phyloP scores from a whole-genome alignment of 2,329 filamentous ascomycete genomes.

The Chaetomium sp. region DNA sequence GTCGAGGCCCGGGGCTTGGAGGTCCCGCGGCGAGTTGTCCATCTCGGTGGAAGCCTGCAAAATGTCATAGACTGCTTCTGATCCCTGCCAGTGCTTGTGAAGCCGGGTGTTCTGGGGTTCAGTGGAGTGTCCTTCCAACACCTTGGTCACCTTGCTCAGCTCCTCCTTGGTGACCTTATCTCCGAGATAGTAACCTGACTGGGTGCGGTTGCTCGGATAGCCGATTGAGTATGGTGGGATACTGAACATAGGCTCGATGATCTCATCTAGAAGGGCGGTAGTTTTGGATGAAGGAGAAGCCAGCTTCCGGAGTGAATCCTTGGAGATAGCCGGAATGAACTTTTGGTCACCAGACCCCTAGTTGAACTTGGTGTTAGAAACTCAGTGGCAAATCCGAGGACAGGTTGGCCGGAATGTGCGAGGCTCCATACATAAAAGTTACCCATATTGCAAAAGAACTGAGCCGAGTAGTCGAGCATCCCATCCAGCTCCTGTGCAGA shows the following conservation, averaged over 20 bases:
- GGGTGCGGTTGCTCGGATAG: conserved; percentile 44
- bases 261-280: conserved; percentile 34
- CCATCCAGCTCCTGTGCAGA: conserved; percentile 36
- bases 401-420: too few species aligned
- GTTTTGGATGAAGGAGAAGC: conserved; percentile 22
- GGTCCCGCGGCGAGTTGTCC: too few species aligned
- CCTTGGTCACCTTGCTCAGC: conserved; percentile 44
- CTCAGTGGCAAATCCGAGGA: too few species aligned
- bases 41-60: conserved; percentile 33
- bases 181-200: conserved; percentile 52
- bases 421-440: conserved; percentile 44
- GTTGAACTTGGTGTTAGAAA: not conserved
- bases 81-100: conserved; percentile 28
- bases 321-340: conserved; percentile 46
- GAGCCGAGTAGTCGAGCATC: conserved; percentile 51
- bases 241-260: conserved; percentile 41
- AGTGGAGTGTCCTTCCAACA: conserved; percentile 44
- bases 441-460: conserved; percentile 52
- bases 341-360: conserved; percentile 53
- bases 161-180: conserved; percentile 43
- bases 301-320: conserved; percentile 37
- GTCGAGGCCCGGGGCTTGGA: not conserved
- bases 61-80: conserved; percentile 38
- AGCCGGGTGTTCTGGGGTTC: conserved; percentile 54
- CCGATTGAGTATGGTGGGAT: conserved; percentile 49